A percentile compares a stretch with the other conserved stretches of the same genome.
Conservation (phyloP, 768 basidiomycete species). For the Tremella fuciformis region DNA sequence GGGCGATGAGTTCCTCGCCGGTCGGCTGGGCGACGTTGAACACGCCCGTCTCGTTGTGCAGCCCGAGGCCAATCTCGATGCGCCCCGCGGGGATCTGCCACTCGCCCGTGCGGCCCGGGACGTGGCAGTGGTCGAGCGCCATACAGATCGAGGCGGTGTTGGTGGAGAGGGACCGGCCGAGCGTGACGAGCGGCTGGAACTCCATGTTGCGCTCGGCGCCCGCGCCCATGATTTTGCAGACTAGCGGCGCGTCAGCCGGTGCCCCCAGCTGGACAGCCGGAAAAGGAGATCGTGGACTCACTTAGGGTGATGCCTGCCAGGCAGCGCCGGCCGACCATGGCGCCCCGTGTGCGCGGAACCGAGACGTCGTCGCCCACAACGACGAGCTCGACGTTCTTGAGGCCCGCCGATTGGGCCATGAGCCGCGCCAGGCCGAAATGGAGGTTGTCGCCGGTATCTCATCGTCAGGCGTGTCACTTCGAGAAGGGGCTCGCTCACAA, state of each 20-base stretch:
- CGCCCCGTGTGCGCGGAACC: slow-evolving; percentile 74
- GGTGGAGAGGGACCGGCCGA: slow-evolving; percentile 66
- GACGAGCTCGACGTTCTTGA: slow-evolving; percentile 66
- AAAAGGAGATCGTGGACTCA: slow-evolving; percentile 18
- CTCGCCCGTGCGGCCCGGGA: slow-evolving; percentile 70
- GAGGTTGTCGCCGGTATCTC: slow-evolving; percentile 67
- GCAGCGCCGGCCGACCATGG: slow-evolving; percentile 73
- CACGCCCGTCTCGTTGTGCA: slow-evolving; percentile 75
- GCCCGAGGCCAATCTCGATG: slow-evolving; percentile 79
- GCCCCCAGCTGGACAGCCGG: background rate
- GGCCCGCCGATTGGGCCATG: slow-evolving; percentile 68
- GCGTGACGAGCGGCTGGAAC: slow-evolving; percentile 66
- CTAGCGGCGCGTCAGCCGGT: slow-evolving; percentile 57
- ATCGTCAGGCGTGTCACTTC: background rate
- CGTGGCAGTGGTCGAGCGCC: slow-evolving; percentile 84
- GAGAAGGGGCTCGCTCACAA: slow-evolving; percentile 25
- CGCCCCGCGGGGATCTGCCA: slow-evolving; percentile 61
- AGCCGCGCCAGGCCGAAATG: slow-evolving; percentile 89
- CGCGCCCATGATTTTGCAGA: slow-evolving; percentile 89
- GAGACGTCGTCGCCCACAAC: slow-evolving; percentile 88
- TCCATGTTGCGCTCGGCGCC: slow-evolving; percentile 65
- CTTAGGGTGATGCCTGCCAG: slow-evolving; percentile 46
- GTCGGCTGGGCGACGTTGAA: slow-evolving; percentile 59
- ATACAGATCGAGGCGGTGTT: slow-evolving; percentile 78
- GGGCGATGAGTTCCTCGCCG: slow-evolving; percentile 65